Conservation (phyloP, 1,284 basidiomycete species). For the Cryptococcus amylolentus region DNA sequence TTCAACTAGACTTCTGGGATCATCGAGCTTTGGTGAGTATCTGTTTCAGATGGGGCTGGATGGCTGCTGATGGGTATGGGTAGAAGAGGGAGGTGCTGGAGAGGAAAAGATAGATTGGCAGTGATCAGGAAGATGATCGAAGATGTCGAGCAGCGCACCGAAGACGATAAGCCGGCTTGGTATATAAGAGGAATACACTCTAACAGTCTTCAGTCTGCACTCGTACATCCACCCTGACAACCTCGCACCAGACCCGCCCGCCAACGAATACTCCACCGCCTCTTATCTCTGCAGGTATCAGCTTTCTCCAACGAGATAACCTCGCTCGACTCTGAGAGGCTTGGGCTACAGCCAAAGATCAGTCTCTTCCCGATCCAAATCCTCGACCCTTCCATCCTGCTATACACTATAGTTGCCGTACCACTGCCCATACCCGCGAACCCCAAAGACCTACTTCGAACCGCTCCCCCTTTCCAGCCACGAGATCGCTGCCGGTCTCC, state of each 20-base stretch:
- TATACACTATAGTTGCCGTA: conserved; percentile 76
- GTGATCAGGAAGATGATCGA: conserved; percentile 13
- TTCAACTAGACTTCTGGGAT: too few species aligned
- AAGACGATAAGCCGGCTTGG: conserved; percentile 29
- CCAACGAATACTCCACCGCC: conserved; percentile 7
- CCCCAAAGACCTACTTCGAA: conserved; percentile 66
- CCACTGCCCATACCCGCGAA: conserved; percentile 78
- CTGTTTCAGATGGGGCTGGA: neutral
- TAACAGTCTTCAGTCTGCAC: neutral
- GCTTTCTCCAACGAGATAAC: neutral
- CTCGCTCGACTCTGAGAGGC: conserved; percentile 28
- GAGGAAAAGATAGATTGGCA: conserved; percentile 24
- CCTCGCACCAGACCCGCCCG: conserved; percentile 10
- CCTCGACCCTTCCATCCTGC: conserved; percentile 69
- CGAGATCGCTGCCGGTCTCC: too few species aligned
- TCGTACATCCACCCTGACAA: neutral
- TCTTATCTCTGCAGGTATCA: neutral
- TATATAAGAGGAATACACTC: neutral
- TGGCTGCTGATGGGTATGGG: conserved; percentile 9
- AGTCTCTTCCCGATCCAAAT: conserved; percentile 84
- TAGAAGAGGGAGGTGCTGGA: conserved; percentile 51
- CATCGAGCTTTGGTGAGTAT: conserved; percentile 53
- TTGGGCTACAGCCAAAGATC: conserved; percentile 55
- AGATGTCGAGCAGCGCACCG: conserved; percentile 11
- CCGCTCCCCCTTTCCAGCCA: too few species aligned